These are phyloP conservation scores for Amanita phalloides DNA, from an alignment of 768 basidiomycete genomes.

Conservation along the genomic window DNA sequence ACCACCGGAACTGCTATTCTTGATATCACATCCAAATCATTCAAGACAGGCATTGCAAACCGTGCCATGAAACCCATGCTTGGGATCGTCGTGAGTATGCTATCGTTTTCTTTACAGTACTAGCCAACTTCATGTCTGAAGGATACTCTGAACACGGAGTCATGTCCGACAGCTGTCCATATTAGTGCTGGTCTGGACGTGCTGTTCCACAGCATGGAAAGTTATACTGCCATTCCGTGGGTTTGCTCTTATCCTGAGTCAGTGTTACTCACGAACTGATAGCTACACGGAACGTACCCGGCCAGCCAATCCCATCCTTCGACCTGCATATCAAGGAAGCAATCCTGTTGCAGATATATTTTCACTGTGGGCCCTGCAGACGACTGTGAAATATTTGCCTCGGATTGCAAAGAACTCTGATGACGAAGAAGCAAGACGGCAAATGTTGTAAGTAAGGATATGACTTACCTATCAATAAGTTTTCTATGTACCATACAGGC, in stretches of 20 bases:
- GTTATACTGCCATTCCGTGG: conserved; percentile 88
- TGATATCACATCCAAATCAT: conserved; percentile 82
- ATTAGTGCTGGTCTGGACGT: conserved; percentile 95
- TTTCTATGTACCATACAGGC: conserved; percentile 25
- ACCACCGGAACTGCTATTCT: conserved; percentile 94
- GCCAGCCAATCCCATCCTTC: conserved; percentile 79
- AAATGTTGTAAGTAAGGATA: conserved; percentile 67
- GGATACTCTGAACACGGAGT: conserved; percentile 87
- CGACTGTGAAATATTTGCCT: conserved; percentile 83
- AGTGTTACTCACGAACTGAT: neutral
- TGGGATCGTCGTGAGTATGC: conserved; percentile 54
- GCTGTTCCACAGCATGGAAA: conserved; percentile 92
- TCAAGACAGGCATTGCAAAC: conserved; percentile 95
- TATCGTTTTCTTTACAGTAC: neutral
- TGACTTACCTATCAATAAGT: neutral
- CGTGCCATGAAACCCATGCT: conserved; percentile 85
- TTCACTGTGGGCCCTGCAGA: conserved; percentile 85
- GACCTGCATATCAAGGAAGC: conserved; percentile 90
- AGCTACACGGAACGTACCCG: conserved; percentile 87
- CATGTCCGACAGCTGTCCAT: conserved; percentile 85
- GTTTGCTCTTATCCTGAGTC: conserved; percentile 12
- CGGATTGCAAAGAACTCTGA: conserved; percentile 69
- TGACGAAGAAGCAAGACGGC: conserved; percentile 74
- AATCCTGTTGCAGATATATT: conserved; percentile 96
- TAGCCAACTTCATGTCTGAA: conserved; percentile 7